Evolutionary conservation across 2,329 filamentous ascomycete species (phyloP), one percentile per base, ranked within the genome.

Genomic region (Juglanconis oblonga): DNA sequence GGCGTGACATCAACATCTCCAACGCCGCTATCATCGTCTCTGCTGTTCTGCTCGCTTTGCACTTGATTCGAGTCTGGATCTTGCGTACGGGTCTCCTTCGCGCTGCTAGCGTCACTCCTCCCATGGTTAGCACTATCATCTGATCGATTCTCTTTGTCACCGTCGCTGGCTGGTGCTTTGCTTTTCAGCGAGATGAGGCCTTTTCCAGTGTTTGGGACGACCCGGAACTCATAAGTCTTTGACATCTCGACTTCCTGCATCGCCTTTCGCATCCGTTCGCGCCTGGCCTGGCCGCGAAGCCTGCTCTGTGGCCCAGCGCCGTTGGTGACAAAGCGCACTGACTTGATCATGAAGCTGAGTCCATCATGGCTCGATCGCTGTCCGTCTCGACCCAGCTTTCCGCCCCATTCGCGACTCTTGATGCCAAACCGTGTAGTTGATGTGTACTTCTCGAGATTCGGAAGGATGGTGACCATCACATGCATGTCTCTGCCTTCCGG

Each of bases 391-490:
- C 77, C 81, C 11, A 81, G 73, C 32, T 77, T 81, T 31, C 82
- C 84, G 6, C 86, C 89, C 81, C 92, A 97, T 62, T 89, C 86
- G 33, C 92, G 86, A 65, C 91, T 96, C 66, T 87, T 87, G 59
- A 99, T 84, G 3, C 94, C 94, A 68, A 90, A 92, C 48, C 91
- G 84, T 1, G 89, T 89, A 0, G 86, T 89, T 5, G 87, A 85
- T 0, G 85, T 79, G 70, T 98, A 99, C 62, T 86, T 86, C 64
- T 91, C 82, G 3, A 99, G 78, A 1, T 85, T 81, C 0, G 94
- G 95, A 0, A 98, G 80, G 11, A 99, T 87, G 11, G 97, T 77
- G 0, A 98, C 74, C 14, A 91, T 96, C 65, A 99, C 89, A 66
- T 98, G 91, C 47, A 96, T 77, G 70, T 98, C 95, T 66, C 88